Conservation (phyloP, 345 rosid species). For the Citrus australasica region DNA sequence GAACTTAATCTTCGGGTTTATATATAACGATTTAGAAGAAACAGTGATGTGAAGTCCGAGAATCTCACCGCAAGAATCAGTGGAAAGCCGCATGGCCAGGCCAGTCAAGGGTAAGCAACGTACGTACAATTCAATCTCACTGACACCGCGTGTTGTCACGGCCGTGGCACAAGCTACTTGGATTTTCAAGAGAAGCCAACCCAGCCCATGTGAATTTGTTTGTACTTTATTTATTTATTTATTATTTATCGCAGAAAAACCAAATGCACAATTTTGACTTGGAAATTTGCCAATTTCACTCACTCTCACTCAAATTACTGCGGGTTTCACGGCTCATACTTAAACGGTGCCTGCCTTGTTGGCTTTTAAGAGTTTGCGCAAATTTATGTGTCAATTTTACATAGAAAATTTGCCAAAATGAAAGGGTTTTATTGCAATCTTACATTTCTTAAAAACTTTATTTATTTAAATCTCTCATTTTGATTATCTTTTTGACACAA, state of each 20-base stretch:
- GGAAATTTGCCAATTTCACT: neutral
- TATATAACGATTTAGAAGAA: too few relatives aligned
- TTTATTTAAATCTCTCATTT: too few relatives aligned
- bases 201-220: too few relatives aligned
- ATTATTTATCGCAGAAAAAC: neutral
- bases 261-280: neutral
- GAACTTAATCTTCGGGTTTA: too few relatives aligned
- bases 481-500: too few relatives aligned
- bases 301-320: too few relatives aligned
- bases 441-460: neutral
- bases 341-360: neutral
- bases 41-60: too few relatives aligned
- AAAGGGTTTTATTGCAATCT: neutral
- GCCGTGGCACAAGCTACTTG: neutral
- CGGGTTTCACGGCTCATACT: too few relatives aligned
- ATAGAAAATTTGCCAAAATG: too few relatives aligned
- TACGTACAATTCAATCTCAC: slow-evolving; percentile 9
- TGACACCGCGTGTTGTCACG: too few relatives aligned
- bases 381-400: too few relatives aligned
- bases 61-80: neutral
- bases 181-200: neutral
- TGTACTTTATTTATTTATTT: neutral
- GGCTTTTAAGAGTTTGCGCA: neutral
- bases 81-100: neutral
- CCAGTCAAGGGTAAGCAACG: too few relatives aligned